Evolutionary conservation across 192 early-diverging fungal genomes (phyloP), one percentile per base, ranked within the genome.

Genomic region (Chytriomyces hyalinus): DNA sequence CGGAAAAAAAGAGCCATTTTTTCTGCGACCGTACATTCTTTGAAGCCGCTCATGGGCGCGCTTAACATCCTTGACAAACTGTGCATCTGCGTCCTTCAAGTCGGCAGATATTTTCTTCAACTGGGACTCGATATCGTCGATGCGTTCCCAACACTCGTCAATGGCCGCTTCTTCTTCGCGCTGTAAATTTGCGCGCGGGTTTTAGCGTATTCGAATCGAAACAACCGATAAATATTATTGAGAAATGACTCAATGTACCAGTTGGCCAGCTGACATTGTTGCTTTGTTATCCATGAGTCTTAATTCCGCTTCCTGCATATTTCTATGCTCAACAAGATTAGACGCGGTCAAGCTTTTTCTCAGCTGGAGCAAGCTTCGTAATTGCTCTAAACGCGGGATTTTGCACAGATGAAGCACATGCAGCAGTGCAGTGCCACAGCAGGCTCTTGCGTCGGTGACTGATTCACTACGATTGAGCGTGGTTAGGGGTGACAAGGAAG

Each of bases 331-430:
- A 44, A 17, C 36, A 22, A 73, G 36, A 62, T 73, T 73, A 6
- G 11, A 9, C 24, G 6, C 9, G 44, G 60, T 28, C 11, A 47
- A 10, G 7, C 7, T 44, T 46, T 73, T 73, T 6, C 61, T 15
- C 20, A 62, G 46, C n/a, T 2, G 11, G 15, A 73, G 60, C 17
- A 73, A 60, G n/a, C 1, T 28, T 7, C 22, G 10, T 2, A 73
- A 60, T n/a, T 45, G 43, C 6, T n/a, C 20, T 8, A 73, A 53
- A 26, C 60, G 60, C 4, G 71, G 44, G 11, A 60, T 62, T 9
- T 20, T 17, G 53, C 71, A 73, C 6, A 73, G 59, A 22, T 49
- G 59, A 60, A 73, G 60, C 13, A 73, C 60, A 62, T 73, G 71
- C 13, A 73, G 59, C 7, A 44, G 46, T 13, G 45, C 47, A 17